Evolutionary conservation across 352 stramenopile genomes (phyloP).

Genomic region (Globisporangium alternatum): DNA sequence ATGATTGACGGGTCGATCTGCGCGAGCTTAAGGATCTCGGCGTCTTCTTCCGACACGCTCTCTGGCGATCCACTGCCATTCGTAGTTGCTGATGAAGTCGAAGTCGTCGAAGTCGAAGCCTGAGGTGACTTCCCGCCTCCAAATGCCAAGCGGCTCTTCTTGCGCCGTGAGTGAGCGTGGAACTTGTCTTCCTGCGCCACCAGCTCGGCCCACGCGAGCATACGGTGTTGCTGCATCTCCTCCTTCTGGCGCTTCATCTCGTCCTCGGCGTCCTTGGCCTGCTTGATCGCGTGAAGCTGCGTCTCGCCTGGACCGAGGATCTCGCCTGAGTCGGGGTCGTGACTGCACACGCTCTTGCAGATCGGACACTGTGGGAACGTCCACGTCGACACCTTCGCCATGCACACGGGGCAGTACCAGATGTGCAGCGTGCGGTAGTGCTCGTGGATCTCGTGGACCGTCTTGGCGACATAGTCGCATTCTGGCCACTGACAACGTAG

Average conservation of each 20-base stretch:
- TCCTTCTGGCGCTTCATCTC: slow-evolving; percentile 43
- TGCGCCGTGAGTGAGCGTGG: slow-evolving; percentile 21
- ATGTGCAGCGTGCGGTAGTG: slow-evolving; percentile 60
- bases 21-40: slow-evolving; percentile 11
- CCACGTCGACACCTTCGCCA: slow-evolving; percentile 58
- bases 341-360: slow-evolving; percentile 59
- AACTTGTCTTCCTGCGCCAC: slow-evolving; percentile 30
- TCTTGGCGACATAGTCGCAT: slow-evolving; percentile 47
- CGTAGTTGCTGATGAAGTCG: not conserved
- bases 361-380: slow-evolving; percentile 67
- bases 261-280: slow-evolving; percentile 43
- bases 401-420: slow-evolving; percentile 80
- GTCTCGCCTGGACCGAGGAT: slow-evolving; percentile 62
- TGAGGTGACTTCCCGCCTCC: not conserved
- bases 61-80: not conserved
- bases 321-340: slow-evolving; percentile 49
- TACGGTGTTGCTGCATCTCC: slow-evolving; percentile 61
- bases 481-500: slow-evolving; percentile 61
- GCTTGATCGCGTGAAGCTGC: slow-evolving; percentile 39
- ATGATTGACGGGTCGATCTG: slow-evolving; percentile 33
- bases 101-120: not conserved
- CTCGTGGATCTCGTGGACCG: slow-evolving; percentile 77
- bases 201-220: slow-evolving; percentile 55
- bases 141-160: slow-evolving; percentile 40
- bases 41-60: slow-evolving; percentile 15